phyloP scores from a whole-genome alignment of 1,284 basidiomycete species.

The Fomes fomentarius region DNA sequence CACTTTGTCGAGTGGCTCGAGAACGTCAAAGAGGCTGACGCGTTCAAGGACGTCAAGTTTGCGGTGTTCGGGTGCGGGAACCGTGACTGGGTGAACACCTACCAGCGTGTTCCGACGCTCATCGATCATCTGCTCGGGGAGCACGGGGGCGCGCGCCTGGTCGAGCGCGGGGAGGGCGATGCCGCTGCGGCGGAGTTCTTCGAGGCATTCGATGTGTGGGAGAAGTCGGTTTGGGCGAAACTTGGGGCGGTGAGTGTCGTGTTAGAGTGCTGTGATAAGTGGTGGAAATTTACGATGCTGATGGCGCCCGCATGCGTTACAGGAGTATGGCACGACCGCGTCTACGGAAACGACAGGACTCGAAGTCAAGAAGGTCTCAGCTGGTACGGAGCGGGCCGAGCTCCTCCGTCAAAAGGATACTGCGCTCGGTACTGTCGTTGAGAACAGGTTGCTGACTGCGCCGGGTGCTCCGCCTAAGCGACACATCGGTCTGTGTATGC shows the following conservation, averaged over 20 bases:
- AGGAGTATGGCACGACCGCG: slow-evolving; percentile 36
- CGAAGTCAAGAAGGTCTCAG: slow-evolving; percentile 39
- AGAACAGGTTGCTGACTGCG: slow-evolving; percentile 46
- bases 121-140: slow-evolving; percentile 43
- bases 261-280: too few species aligned
- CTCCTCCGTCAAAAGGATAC: slow-evolving; percentile 45
- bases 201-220: slow-evolving; percentile 50
- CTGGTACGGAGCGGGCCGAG: slow-evolving; percentile 39
- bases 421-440: slow-evolving; percentile 42
- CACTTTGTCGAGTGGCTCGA: slow-evolving; percentile 47
- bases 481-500: slow-evolving; percentile 41
- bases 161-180: slow-evolving; percentile 47
- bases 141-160: slow-evolving; percentile 44
- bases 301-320: too few species aligned
- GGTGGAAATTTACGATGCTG: not conserved
- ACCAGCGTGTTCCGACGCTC: slow-evolving; percentile 50
- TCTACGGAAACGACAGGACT: slow-evolving; percentile 11
- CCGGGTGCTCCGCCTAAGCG: slow-evolving; percentile 44
- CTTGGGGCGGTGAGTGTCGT: slow-evolving; percentile 25
- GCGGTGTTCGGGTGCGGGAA: slow-evolving; percentile 59
- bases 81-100: slow-evolving; percentile 56
- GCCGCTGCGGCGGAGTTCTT: slow-evolving; percentile 48
- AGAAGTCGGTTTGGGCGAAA: slow-evolving; percentile 44
- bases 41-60: slow-evolving; percentile 42
- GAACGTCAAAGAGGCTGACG: slow-evolving; percentile 31